Evolutionary conservation across 805 yeast species (phyloP), one percentile per base, ranked within the genome.

Genomic region (Candida fluviatilis): DNA sequence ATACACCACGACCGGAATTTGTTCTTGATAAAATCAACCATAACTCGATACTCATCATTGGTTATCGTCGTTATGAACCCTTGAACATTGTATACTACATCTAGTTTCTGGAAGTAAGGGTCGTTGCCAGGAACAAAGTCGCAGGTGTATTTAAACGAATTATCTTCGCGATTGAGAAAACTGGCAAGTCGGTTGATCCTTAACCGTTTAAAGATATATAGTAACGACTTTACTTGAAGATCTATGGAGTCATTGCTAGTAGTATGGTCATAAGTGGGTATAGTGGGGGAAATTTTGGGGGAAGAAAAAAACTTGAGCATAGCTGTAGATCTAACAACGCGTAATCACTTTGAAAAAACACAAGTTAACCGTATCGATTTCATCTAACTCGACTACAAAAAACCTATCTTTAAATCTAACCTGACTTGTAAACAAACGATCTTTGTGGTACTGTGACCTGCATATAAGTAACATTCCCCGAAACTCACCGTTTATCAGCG

Each of bases 21-120:
- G 63, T 83, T 83, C 51, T 80, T 81, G 34, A 66, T 53, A 71
- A 79, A 83, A 52, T 83, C 90, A 14, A 80, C 69, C 39, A 81
- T 62, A 10, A 83, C 78, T 18, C 89, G 64, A 52, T 82, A 80
- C 39, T 80, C 81, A 54, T 82, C 86, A 11, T 59, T 45, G n/a
- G 65, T 39, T 31, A 82, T 43, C 5, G 58, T 45, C 7, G 50
- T 43, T 35, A 67, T 65, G 47, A 83, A 78, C 25, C 54, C 66
- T 0, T 45, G 37, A 31, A 66, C 56, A 52, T 80, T 79, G 52
- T 81, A 83, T 47, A 76, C 63, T 11, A 57, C 44, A 51, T 83
- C 89, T 38, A 82, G 60, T 46, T 76, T 78, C 17, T 43, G 45
- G 23, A 36, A 21, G 21, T 41, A 39, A 24, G 30, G 14, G 8